Conservation (phyloP, 768 basidiomycete genomes). For the Auricularia sp. region DNA sequence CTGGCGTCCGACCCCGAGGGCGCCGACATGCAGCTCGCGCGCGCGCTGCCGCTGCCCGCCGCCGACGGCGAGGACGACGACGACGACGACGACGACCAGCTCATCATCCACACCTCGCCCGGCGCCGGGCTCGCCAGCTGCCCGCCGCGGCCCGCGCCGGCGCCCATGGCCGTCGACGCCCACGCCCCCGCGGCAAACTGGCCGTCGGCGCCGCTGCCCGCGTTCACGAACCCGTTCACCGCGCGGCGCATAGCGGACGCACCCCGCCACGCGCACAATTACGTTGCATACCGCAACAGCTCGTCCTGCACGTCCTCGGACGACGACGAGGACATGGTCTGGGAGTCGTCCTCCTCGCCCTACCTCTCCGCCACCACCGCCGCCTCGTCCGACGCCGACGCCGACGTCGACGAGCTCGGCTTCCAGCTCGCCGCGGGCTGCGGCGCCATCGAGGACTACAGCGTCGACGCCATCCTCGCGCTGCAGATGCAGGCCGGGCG, state of each 20-base stretch:
- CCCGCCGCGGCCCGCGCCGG: conserved; percentile 10
- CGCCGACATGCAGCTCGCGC: background rate
- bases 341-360: conserved; percentile 6
- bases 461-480: conserved; percentile 5
- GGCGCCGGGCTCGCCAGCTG: conserved; percentile 12
- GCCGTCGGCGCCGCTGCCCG: conserved; percentile 12
- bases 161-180: conserved; percentile 36
- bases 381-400: background rate
- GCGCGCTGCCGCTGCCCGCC: conserved; percentile 4
- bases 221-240: conserved; percentile 4
- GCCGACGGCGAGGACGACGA: conserved; percentile 19
- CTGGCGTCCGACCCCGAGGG: background rate
- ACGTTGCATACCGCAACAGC: conserved; percentile 9
- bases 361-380: conserved; percentile 11
- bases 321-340: conserved; percentile 19
- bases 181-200: conserved; percentile 34
- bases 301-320: conserved; percentile 24
- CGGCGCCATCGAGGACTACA: conserved; percentile 47
- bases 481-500: background rate
- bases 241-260: conserved; percentile 21
- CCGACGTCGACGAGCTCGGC: conserved; percentile 39
- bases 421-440: conserved; percentile 57
- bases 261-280: conserved; percentile 18
- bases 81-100: conserved; percentile 42
- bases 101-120: conserved; percentile 44